A percentile compares a stretch with the other conserved stretches of the same genome.
Conservation (phyloP, 148 eudicot species). For the Rhododendron simsii region DNA sequence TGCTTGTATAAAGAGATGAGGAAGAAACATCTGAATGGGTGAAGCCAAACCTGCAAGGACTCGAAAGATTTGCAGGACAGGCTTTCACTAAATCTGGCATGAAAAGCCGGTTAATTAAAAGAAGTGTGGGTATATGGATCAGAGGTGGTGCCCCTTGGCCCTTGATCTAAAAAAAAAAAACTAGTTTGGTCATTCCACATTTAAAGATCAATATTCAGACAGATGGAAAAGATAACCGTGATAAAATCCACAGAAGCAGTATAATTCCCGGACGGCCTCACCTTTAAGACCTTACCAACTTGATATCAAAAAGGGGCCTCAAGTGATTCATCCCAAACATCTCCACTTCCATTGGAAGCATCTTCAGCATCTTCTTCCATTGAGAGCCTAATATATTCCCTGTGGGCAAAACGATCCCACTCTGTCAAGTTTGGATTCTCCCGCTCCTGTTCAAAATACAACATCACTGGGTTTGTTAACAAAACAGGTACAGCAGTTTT, state of each 20-base stretch:
- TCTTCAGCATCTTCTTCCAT: constrained; percentile 99
- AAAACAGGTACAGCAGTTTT: constrained; percentile 4
- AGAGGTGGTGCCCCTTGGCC: neutral
- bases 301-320: constrained; percentile 85
- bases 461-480: neutral
- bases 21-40: neutral
- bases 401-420: constrained; percentile 98
- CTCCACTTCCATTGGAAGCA: constrained; percentile 96
- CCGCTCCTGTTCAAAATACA: constrained; percentile 60
- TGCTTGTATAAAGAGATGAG: neutral
- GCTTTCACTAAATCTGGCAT: neutral
- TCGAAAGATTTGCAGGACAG: neutral
- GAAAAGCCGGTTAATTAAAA: neutral
- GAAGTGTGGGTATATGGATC: neutral
- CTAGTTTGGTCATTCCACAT: neutral
- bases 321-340: constrained; percentile 96
- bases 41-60: neutral
- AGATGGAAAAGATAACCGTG: neutral
- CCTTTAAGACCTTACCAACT: constrained; percentile 16
- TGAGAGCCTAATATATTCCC: constrained; percentile 94
- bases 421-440: constrained; percentile 94
- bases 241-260: neutral
- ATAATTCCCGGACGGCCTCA: neutral
- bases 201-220: neutral
- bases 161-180: neutral